These are phyloP conservation scores for Lasiosphaeria hispida DNA, from an alignment of 495 filamentous ascomycete genomes.

Conservation along the genomic window DNA sequence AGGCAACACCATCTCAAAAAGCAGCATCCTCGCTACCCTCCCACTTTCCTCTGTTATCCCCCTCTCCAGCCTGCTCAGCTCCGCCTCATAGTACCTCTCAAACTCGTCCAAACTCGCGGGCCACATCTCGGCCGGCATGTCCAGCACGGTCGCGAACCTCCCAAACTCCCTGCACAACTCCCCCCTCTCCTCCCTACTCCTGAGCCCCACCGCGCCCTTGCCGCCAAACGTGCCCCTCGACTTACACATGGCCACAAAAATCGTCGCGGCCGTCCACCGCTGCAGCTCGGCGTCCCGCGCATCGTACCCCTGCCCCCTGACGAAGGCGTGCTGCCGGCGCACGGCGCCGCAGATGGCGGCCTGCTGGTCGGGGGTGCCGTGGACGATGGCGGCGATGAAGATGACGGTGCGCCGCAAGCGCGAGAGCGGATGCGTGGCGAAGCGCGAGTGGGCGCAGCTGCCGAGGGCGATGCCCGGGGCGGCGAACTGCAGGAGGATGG, in stretches of 20 bases:
- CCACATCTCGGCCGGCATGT: slow-evolving; percentile 18
- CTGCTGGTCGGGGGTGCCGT: slow-evolving; percentile 2
- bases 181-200: slow-evolving; percentile 4
- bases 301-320: slow-evolving; percentile 15
- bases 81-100: slow-evolving; percentile 9
- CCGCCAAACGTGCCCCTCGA: neutral
- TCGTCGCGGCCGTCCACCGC: slow-evolving; percentile 26
- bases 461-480: slow-evolving; percentile 12
- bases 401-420: slow-evolving; percentile 13
- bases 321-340: slow-evolving; percentile 10
- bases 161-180: neutral
- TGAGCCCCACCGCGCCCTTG: neutral
- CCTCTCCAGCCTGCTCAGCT: slow-evolving; percentile 7
- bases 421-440: slow-evolving; percentile 12
- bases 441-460: slow-evolving; percentile 18
- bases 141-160: slow-evolving; percentile 6
- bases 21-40: slow-evolving; percentile 6
- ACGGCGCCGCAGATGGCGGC: neutral
- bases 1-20: slow-evolving; percentile 11
- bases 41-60: slow-evolving; percentile 8
- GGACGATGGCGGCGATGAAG: slow-evolving; percentile 9
- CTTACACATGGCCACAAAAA: slow-evolving; percentile 13
- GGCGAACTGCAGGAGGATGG: slow-evolving; percentile 20
- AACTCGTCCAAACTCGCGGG: slow-evolving; percentile 11
- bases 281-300: slow-evolving; percentile 25